phyloP scores from a whole-genome alignment of 2,329 filamentous ascomycete genomes.

The Periconia sp. region DNA sequence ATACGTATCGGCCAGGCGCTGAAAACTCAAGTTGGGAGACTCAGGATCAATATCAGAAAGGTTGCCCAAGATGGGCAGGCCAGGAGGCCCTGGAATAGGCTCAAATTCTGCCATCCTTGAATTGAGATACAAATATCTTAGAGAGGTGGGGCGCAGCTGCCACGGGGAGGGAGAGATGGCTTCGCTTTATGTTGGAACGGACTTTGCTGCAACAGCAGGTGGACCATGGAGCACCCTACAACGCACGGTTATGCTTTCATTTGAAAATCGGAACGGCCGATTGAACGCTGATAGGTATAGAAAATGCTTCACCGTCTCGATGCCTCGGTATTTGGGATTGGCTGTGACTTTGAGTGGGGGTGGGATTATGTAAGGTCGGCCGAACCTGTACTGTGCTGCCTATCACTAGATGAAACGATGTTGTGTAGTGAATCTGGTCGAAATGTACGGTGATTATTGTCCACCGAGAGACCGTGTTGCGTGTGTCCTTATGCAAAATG shows the following conservation, averaged over 20 bases:
- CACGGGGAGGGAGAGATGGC: not conserved
- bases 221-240: not conserved
- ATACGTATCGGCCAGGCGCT: conserved; percentile 64
- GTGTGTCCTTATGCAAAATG: too few species aligned
- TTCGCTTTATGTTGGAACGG: not conserved
- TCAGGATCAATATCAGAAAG: conserved; percentile 62
- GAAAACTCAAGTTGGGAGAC: conserved; percentile 56
- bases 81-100: conserved; percentile 65
- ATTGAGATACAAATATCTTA: not conserved
- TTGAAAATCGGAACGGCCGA: not conserved
- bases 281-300: not conserved
- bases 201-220: not conserved
- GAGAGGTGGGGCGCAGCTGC: not conserved
- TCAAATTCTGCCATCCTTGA: conserved; percentile 4
- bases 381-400: too few species aligned
- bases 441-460: too few species aligned
- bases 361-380: not conserved
- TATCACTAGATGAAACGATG: too few species aligned
- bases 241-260: not conserved
- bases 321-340: not conserved
- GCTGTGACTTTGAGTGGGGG: not conserved
- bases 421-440: too few species aligned
- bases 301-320: not conserved
- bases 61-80: conserved; percentile 68
- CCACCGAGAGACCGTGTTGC: too few species aligned